Evolutionary conservation across 1,284 basidiomycete genomes (phyloP).

Genomic region (Ustilago loliicola): DNA sequence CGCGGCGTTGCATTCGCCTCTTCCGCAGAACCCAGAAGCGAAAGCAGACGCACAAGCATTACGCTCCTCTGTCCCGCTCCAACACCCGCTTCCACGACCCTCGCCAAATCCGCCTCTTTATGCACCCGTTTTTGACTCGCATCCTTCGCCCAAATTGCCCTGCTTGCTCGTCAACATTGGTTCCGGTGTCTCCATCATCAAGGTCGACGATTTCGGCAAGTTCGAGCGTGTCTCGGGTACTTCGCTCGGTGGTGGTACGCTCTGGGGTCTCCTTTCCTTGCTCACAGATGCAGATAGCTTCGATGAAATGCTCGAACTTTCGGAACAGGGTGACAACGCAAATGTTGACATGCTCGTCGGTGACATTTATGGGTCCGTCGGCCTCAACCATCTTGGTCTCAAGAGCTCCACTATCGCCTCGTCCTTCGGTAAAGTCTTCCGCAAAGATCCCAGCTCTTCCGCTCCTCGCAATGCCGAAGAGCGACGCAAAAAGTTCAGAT

Average conservation of each 20-base stretch:
- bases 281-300: slow-evolving; percentile 95
- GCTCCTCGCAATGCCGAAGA: slow-evolving; percentile 43
- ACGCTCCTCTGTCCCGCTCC: slow-evolving; percentile 47
- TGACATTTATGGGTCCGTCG: slow-evolving; percentile 95
- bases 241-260: slow-evolving; percentile 96
- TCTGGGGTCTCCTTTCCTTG: slow-evolving; percentile 95
- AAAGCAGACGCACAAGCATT: slow-evolving; percentile 51
- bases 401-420: slow-evolving; percentile 98
- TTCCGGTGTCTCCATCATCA: slow-evolving; percentile 96
- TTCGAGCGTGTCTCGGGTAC: slow-evolving; percentile 98
- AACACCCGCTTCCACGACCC: slow-evolving; percentile 81
- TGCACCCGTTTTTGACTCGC: slow-evolving; percentile 84
- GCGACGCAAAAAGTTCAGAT: slow-evolving; percentile 79
- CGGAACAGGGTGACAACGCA: slow-evolving; percentile 92
- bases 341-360: slow-evolving; percentile 98
- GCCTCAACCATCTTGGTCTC: slow-evolving; percentile 76
- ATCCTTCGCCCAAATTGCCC: slow-evolving; percentile 83
- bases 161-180: slow-evolving; percentile 98
- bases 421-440: slow-evolving; percentile 98
- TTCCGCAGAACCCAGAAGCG: slow-evolving; percentile 48
- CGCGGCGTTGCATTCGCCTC: slow-evolving; percentile 53
- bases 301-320: slow-evolving; percentile 96
- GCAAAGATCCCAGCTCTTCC: slow-evolving; percentile 74
- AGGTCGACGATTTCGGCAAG: slow-evolving; percentile 92
- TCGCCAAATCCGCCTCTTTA: slow-evolving; percentile 92